Evolutionary conservation across 1,284 basidiomycete species (phyloP), one percentile per base, ranked within the genome.

Genomic region (Puccinia sorghi): DNA sequence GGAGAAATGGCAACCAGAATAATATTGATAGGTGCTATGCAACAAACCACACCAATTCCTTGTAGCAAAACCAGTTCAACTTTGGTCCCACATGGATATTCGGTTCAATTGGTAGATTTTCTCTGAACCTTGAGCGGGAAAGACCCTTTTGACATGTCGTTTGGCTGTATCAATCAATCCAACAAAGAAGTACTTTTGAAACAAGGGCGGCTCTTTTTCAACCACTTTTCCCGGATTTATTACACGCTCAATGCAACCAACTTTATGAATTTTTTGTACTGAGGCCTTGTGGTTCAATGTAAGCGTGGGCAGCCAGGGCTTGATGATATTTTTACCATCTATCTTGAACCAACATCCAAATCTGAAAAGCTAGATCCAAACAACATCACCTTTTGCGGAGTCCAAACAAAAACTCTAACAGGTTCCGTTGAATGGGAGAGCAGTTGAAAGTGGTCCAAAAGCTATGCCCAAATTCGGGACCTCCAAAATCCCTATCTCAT

Each of bases 1-100:
- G 57, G 57, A 17, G 57, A 59, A 59, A 13, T 37, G 57, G 57
- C 57, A 17, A 59, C 57, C 57, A 37, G 57, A 32, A 13, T 59
- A 37, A 59, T 59, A 11, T 37, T 59, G 32, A 13, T 59, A 59
- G 3, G 57, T 1, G 57, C 57, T 17, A 59, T 59, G 57, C 57
- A 59, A 3, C 25, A 32, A 59, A 59, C 57, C 25, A 13, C 13
- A 27, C 11, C 3, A 12, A 59, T 37, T 37, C 25, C n/a, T 25
- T 57, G 54, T 32, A 27, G 46, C 11, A 12, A 27, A 27, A 12
- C 25, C 17, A 20, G n/a, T 20, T 20, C 54, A 46, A 46, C 43
- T 46, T 46, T 46, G 25, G n/a, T 57, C 54, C 57, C 57, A 7
- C 11, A 59, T 59, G 57, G 57, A 59, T 32, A 32, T 32, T 57